A percentile compares a stretch with the other conserved stretches of the same genome.
Conservation (phyloP, 352 stramenopile genomes). For the Phytopythium aichiense region DNA sequence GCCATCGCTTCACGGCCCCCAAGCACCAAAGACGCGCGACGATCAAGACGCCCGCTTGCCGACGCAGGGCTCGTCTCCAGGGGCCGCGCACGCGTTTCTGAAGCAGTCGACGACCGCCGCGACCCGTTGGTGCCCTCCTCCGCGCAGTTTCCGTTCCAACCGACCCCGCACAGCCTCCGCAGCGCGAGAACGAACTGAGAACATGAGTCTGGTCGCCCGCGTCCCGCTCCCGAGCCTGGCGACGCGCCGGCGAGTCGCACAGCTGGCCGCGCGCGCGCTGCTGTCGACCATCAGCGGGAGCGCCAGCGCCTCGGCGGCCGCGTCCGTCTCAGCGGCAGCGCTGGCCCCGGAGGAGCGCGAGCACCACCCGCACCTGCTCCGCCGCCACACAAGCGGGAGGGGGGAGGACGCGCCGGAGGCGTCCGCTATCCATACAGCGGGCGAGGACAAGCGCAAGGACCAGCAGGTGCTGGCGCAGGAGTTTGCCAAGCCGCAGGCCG, state of each 20-base stretch:
- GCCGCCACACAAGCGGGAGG: neutral
- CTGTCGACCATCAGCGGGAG: constrained; percentile 4
- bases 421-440: neutral
- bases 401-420: neutral
- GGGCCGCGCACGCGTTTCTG: neutral
- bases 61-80: neutral
- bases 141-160: neutral
- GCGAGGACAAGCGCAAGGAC: constrained; percentile 20
- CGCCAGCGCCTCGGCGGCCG: neutral
- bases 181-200: neutral
- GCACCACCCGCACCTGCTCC: constrained; percentile 1
- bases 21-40: constrained; percentile 9
- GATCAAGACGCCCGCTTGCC: neutral
- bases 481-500: constrained; percentile 66
- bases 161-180: neutral
- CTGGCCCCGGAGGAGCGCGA: constrained; percentile 3
- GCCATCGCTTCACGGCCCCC: neutral
- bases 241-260: neutral
- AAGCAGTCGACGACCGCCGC: neutral
- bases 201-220: neutral
- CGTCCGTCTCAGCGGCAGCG: neutral
- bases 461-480: constrained; percentile 50
- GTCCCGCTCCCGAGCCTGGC: neutral
- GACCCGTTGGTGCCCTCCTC: neutral
- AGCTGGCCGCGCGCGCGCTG: constrained; percentile 3